phyloP scores from a whole-genome alignment of 2,329 filamentous ascomycete genomes.

The Monilinia fructigena region DNA sequence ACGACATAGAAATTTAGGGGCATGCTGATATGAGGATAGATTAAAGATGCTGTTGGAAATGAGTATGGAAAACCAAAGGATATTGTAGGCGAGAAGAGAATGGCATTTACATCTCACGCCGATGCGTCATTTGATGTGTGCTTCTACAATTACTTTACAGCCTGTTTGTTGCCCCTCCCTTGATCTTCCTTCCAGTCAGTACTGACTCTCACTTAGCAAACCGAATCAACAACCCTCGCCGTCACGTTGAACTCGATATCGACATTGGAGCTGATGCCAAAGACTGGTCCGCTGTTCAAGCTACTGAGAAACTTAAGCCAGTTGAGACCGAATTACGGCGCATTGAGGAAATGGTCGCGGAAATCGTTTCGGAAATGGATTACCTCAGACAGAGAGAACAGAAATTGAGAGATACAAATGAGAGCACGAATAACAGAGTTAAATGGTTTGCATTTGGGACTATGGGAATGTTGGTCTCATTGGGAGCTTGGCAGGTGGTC shows the following conservation, averaged over 20 bases:
- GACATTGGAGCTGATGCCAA: constrained; percentile 60
- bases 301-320: constrained; percentile 95
- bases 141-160: constrained; percentile 80
- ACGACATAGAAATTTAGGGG: constrained; percentile 1
- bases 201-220: constrained; percentile 16
- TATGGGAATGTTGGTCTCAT: constrained; percentile 82
- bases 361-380: constrained; percentile 94
- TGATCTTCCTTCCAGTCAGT: not conserved
- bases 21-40: constrained; percentile 52
- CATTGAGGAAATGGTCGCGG: constrained; percentile 84
- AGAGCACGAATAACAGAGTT: constrained; percentile 97
- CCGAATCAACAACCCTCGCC: constrained; percentile 46
- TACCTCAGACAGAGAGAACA: constrained; percentile 88
- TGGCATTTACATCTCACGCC: constrained; percentile 88
- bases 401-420: constrained; percentile 96
- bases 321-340: constrained; percentile 91
- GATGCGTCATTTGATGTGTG: constrained; percentile 96
- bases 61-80: constrained; percentile 92
- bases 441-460: constrained; percentile 98
- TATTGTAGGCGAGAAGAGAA: constrained; percentile 76
- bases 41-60: constrained; percentile 92
- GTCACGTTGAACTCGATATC: constrained; percentile 56
- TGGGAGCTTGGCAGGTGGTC: constrained; percentile 96
- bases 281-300: constrained; percentile 96
- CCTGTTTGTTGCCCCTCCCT: constrained; percentile 54